phyloP scores from a whole-genome alignment of 2,329 filamentous ascomycete species.

The Botrytis squamosa region DNA sequence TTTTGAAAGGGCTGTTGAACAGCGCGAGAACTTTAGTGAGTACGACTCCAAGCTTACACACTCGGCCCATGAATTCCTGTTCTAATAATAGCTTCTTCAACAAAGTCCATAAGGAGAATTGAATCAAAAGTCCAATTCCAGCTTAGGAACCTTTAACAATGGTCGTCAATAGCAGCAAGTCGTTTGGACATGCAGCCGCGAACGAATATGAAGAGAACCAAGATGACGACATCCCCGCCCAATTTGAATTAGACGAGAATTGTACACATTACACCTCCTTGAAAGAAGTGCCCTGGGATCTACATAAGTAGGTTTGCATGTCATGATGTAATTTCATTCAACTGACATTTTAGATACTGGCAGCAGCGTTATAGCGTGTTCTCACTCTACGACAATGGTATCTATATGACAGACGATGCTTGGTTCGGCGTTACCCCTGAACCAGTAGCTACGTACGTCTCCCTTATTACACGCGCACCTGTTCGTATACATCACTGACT shows the following conservation, averaged over 20 bases:
- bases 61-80: not conserved
- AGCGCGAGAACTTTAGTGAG: not conserved
- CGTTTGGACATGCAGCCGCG: not conserved
- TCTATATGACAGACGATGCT: conserved; percentile 87
- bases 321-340: not conserved
- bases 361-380: conserved; percentile 86
- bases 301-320: conserved; percentile 67
- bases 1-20: not conserved
- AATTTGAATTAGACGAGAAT: conserved; percentile 53
- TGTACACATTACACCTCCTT: conserved; percentile 73
- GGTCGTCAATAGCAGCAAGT: conserved; percentile 6
- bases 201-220: not conserved
- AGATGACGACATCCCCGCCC: not conserved
- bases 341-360: conserved; percentile 68
- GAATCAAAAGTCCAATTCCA: not conserved
- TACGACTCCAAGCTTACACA: not conserved
- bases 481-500: conserved; percentile 8
- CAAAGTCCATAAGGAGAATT: not conserved
- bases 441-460: conserved; percentile 73
- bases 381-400: conserved; percentile 78
- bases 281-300: conserved; percentile 73
- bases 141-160: not conserved
- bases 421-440: conserved; percentile 99
- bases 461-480: not conserved
- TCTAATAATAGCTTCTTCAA: not conserved